Conservation (phyloP, 2,329 filamentous ascomycete species). For the Beauveria rudraprayagi region DNA sequence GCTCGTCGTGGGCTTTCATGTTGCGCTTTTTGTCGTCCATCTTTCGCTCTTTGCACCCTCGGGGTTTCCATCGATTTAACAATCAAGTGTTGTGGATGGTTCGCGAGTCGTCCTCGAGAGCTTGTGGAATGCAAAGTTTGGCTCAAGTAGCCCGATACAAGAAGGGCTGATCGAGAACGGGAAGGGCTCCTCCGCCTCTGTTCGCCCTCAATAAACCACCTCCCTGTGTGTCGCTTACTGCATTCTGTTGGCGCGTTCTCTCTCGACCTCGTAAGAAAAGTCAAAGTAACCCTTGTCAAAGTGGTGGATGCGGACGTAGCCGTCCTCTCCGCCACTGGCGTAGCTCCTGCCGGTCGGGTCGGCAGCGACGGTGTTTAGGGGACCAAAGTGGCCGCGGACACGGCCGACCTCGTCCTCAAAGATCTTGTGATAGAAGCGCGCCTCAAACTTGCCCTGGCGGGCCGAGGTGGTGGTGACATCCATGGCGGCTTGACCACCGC, state of each 20-base stretch:
- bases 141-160: background rate
- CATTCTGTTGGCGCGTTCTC: constrained; percentile 55
- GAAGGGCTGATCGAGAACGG: background rate
- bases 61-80: background rate
- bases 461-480: constrained; percentile 93
- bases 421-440: constrained; percentile 98
- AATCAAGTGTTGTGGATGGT: background rate
- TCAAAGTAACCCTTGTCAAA: constrained; percentile 99
- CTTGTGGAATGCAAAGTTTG: background rate
- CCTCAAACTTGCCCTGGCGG: constrained; percentile 97
- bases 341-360: constrained; percentile 89
- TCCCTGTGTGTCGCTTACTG: constrained; percentile 19
- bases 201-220: background rate
- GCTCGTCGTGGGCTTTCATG: background rate
- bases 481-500: constrained; percentile 97
- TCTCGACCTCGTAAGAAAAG: constrained; percentile 97
- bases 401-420: constrained; percentile 98
- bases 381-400: constrained; percentile 95
- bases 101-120: background rate
- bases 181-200: background rate
- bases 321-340: constrained; percentile 93
- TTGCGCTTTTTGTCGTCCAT: background rate
- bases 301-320: constrained; percentile 95
- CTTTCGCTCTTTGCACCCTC: background rate
- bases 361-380: constrained; percentile 89